Percentiles rank a stretch among this genome's conserved stretches.
These are phyloP conservation scores for Circinella umbellata DNA, from an alignment of 371 early-diverging fungal species.

Conservation along the genomic window DNA sequence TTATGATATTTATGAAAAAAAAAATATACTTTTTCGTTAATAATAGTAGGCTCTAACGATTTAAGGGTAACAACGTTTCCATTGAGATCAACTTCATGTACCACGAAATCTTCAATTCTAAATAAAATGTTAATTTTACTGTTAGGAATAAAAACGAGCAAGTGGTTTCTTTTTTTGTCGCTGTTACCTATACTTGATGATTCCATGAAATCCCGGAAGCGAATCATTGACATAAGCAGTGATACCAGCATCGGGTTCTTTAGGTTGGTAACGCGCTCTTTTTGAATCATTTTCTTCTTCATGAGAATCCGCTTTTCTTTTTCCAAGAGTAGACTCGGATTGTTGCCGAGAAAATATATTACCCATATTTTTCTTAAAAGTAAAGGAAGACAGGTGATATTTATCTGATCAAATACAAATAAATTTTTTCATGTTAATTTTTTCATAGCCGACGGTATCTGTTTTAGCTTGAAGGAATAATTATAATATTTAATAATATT, in stretches of 20 bases:
- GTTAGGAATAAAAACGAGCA: no score
- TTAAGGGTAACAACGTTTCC: slow-evolving; percentile 76
- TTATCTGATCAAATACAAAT: not conserved
- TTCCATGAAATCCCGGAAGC: slow-evolving; percentile 69
- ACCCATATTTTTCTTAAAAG: slow-evolving; percentile 21
- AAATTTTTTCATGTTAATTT: not conserved
- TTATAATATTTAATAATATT: no score
- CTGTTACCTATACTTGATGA: slow-evolving; percentile 77
- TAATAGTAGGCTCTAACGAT: slow-evolving; percentile 40
- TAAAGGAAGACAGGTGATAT: not conserved
- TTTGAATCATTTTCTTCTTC: slow-evolving; percentile 24
- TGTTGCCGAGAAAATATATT: slow-evolving; percentile 28
- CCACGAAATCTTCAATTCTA: slow-evolving; percentile 79
- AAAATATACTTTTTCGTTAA: slow-evolving; percentile 23
- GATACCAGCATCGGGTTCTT: slow-evolving; percentile 84
- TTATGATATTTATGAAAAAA: not conserved
- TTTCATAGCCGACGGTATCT: no score
- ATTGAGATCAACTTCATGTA: slow-evolving; percentile 88
- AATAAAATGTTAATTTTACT: not conserved
- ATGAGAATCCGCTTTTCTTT: slow-evolving; percentile 1
- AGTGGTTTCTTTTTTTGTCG: not conserved
- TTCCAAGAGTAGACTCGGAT: slow-evolving; percentile 8
- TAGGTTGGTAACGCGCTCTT: slow-evolving; percentile 16
- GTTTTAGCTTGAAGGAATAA: no score
- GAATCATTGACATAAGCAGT: slow-evolving; percentile 66